Evolutionary conservation across 345 rosid species (phyloP), one percentile per base, ranked within the genome.

Genomic region (Citrus sp.): DNA sequence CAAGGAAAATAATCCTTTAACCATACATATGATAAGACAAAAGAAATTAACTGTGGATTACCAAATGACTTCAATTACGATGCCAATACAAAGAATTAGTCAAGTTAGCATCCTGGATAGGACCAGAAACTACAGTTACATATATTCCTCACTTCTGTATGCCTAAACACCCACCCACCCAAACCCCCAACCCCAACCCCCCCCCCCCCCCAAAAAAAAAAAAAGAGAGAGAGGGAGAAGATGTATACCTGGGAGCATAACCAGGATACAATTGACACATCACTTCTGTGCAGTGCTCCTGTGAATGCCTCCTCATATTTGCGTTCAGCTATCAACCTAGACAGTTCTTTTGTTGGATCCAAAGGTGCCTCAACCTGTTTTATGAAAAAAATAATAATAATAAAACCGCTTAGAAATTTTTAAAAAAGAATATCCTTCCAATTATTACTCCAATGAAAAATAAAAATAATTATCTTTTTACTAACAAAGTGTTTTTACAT

Each of bases 231-330:
- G 32, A 32, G 34, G 34, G 34, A 32, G 10, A 38, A 7, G 42
- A 7, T 7, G 16, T 68, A 67, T 79, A 89, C 94, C 97, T 88
- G 92, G 78, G 86, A 82, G 62, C 97, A 92, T 79, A 92, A 76
- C 97, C 97, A 90, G 56, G 97, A 92, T 22, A 90, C 97, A 5
- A 90, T 83, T 2, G 93, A 79, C 37, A 92, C 92, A 28, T 92
- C 94, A 75, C 90, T 90, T 87, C 91, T 88, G 71, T 86, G 97
- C 16, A 90, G 85, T 19, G 91, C 97, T 6, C 81, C 78, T 7
- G 86, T 82, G 71, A 92, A 92, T 67, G 94, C 93, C 79, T 88
- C 92, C 70, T 89, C 97, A 54, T 84, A 92, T 81, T 89, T 90
- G 74, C 64, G 78, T 79, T 89, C 94, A 27, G 87, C 80, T 51